Percentiles rank a stretch among this genome's conserved stretches.
These are phyloP conservation scores for Toxicodendron radicans DNA, from an alignment of 345 rosid species.

Conservation along the genomic window DNA sequence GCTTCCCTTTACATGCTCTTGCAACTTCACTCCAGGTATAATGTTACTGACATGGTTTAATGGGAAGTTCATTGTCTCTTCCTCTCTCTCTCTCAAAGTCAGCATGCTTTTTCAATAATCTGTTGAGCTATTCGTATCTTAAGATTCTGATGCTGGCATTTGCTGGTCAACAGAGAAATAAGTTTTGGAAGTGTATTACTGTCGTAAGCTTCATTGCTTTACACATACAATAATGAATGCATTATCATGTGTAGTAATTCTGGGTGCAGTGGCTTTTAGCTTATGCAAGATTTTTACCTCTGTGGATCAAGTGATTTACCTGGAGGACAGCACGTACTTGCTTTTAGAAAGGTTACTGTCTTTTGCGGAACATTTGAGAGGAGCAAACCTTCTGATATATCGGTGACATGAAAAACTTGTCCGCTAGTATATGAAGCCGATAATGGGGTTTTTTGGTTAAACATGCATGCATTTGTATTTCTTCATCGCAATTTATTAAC, in stretches of 20 bases:
- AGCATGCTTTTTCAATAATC: not conserved
- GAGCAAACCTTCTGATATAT: no score
- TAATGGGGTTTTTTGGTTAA: no score
- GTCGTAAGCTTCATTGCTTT: not conserved
- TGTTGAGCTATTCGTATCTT: not conserved
- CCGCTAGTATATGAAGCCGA: no score
- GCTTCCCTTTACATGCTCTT: slow-evolving; percentile 70
- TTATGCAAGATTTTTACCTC: not conserved
- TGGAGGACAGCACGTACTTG: not conserved
- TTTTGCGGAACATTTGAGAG: no score
- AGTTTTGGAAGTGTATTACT: not conserved
- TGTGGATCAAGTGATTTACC: not conserved
- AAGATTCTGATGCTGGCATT: not conserved
- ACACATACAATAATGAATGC: not conserved
- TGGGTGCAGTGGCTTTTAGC: not conserved
- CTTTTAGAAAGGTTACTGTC: not conserved
- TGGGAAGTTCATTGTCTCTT: not conserved
- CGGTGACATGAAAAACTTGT: no score
- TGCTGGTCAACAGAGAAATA: not conserved
- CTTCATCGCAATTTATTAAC: not conserved
- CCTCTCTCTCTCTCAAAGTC: not conserved
- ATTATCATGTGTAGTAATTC: not conserved
- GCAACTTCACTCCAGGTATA: slow-evolving; percentile 87
- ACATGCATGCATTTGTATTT: no score
- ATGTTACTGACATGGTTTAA: not conserved